These are phyloP conservation scores for Flueggea neowawraea DNA, from an alignment of 441 rosid genomes.

Conservation along the genomic window DNA sequence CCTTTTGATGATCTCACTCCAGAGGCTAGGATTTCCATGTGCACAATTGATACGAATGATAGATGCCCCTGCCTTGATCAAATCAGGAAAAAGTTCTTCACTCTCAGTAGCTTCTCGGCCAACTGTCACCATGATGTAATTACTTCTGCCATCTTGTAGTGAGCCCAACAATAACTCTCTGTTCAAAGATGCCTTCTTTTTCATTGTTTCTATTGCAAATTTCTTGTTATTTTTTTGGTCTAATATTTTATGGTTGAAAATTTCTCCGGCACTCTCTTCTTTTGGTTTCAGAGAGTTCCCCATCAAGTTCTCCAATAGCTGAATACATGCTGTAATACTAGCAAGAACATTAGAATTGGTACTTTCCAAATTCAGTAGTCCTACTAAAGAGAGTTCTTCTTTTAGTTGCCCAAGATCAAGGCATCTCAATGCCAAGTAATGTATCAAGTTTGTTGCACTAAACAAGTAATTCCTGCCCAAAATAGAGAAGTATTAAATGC, in stretches of 20 bases:
- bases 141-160: slow-evolving; percentile 31
- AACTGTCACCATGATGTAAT: slow-evolving; percentile 66
- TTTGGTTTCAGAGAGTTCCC: slow-evolving; percentile 18
- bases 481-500: slow-evolving; percentile 5
- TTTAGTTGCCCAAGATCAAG: slow-evolving; percentile 46
- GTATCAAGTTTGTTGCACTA: slow-evolving; percentile 61
- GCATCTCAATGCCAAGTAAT: slow-evolving; percentile 53
- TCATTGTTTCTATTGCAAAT: slow-evolving; percentile 20
- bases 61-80: slow-evolving; percentile 58
- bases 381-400: slow-evolving; percentile 37
- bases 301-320: slow-evolving; percentile 30
- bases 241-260: slow-evolving; percentile 16
- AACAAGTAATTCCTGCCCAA: slow-evolving; percentile 41
- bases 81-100: slow-evolving; percentile 45
- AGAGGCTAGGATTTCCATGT: slow-evolving; percentile 55
- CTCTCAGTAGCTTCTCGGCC: slow-evolving; percentile 53
- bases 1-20: slow-evolving; percentile 65
- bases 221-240: slow-evolving; percentile 21
- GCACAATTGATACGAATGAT: slow-evolving; percentile 66
- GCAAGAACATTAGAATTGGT: slow-evolving; percentile 48
- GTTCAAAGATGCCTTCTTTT: slow-evolving; percentile 30
- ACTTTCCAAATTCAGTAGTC: slow-evolving; percentile 46
- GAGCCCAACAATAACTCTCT: slow-evolving; percentile 50
- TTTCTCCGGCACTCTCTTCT: slow-evolving; percentile 10
- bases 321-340: slow-evolving; percentile 40